Conservation (phyloP, 495 filamentous ascomycete species). For the Terfezia claveryi region DNA sequence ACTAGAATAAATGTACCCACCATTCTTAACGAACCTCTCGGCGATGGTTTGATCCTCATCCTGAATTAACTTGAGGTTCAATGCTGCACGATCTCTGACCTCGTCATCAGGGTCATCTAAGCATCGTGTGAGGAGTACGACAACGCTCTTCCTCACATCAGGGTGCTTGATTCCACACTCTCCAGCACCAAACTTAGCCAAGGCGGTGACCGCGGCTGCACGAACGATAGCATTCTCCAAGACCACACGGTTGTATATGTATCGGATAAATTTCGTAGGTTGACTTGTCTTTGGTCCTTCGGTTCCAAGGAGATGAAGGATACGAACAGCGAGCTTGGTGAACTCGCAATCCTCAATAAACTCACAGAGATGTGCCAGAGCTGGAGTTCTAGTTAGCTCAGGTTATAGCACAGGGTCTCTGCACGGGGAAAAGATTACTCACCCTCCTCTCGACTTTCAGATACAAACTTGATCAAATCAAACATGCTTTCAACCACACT, state of each 20-base stretch:
- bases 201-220: conserved; percentile 81
- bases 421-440: conserved; percentile 9
- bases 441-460: conserved; percentile 88
- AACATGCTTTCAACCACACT: conserved; percentile 98
- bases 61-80: conserved; percentile 73
- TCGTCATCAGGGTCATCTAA: conserved; percentile 96
- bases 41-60: conserved; percentile 68
- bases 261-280: conserved; percentile 95
- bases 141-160: conserved; percentile 86
- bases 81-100: conserved; percentile 81
- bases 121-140: conserved; percentile 78
- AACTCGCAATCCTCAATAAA: conserved; percentile 99
- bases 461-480: conserved; percentile 96
- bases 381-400: conserved; percentile 21
- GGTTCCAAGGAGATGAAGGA: conserved; percentile 75
- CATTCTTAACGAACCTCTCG: conserved; percentile 71
- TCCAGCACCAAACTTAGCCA: conserved; percentile 93
- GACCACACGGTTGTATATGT: conserved; percentile 98
- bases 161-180: conserved; percentile 44
- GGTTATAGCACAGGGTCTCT: not conserved
- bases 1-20: conserved; percentile 26
- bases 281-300: conserved; percentile 91
- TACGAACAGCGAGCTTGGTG: conserved; percentile 88
- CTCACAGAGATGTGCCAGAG: conserved; percentile 87
- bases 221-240: conserved; percentile 91